Base-by-base conservation (phyloP, 306 rosid species). In the Prunus mongolica region DNA sequence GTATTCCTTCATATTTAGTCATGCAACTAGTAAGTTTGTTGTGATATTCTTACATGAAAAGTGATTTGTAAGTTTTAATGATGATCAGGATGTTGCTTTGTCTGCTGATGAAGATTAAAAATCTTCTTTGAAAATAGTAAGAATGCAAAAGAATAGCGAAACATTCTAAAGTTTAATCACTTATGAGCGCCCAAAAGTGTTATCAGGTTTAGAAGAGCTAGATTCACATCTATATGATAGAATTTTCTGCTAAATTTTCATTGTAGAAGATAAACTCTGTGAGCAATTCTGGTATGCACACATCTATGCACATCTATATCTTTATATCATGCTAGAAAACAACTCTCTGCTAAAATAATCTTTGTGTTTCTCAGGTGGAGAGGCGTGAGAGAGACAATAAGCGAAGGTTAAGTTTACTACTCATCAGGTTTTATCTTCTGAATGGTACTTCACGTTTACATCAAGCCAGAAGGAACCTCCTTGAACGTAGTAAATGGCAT, bases 401-500 rank as follows among this genome's bases (percentile, higher is more conserved):
- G 78, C 86, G 93, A 77, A 86, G 87, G 71, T 81, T 84, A 80
- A 87, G 75, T 74, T 78, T 92, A 77, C 78, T 95, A 69, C 84
- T 90, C 60, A 82, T 92, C 75, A 91, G 92, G 86, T 92, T 95
- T 81, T 90, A 89, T 88, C 80, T 95, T 70, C 90, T 87, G 82
- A 92, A 87, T 87, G 97, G 98, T 62, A 88, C 91, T 78, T 80
- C 87, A 55, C 95, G 98, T 25, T 79, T 92, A 80, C 86, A 94
- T 89, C 95, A 84, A 84, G 97, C 95, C 44, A 88, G 98, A 88
- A 90, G 87, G 84, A 89, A 82, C 77, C 92, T 94, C 85, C 88
- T 85, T 78, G 98, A 92, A 79, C 91, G 98, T 38, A 88, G 97
- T 82, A 94, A 90, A 84, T 95, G 98, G 98, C 87, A 92, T 72